Evolutionary conservation across 1,139 yeast species (phyloP), one percentile per base, ranked within the genome.

Genomic region (Pichia inconspicua): DNA sequence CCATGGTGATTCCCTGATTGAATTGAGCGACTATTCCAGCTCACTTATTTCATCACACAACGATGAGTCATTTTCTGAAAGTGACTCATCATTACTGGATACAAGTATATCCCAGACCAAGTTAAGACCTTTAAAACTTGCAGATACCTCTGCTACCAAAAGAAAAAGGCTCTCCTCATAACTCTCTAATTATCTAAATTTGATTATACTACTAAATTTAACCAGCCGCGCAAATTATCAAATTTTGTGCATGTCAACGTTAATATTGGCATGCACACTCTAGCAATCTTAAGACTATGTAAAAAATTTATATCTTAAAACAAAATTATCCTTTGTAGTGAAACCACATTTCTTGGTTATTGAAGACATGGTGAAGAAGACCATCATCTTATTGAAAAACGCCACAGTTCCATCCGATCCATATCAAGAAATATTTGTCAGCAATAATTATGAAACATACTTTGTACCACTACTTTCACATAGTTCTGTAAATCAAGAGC

Each of bases 381-480:
- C 54, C 12, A 58, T 71, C 1, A 57, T 81, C 5, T 63, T 85
- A 19, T 65, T 87, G 51, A 87, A 87, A 68, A 86, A 84, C 61
- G 73, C 73, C 52, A 82, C 89, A 0, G 70, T 71, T 4, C 88
- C 89, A 1, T 59, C 56, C 4, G 96, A 87, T 59, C 80, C 82
- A 0, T 87, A 87, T 58, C 71, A 76, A 44, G 71, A 63, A 40
- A 56, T 59, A 17, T 70, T 80, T 44, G 43, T 51, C 5, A 54
- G 60, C 2, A 55, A 67, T 6, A 70, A 70, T 0, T 72, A 66
- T 52, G 61, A 64, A 0, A 74, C 82, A 0, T 61, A 61, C 6
- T 88, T 87, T 59, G 67, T 88, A 3, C 96, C 96, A 0, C 67
- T 88, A 39, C 69, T 88, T 44, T 73, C 74, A 36, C 95, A 86